Percentiles rank a stretch among this genome's conserved stretches.
Evolutionary conservation across 805 yeast genomes (phyloP).

Genomic region (Spathaspora sp.): DNA sequence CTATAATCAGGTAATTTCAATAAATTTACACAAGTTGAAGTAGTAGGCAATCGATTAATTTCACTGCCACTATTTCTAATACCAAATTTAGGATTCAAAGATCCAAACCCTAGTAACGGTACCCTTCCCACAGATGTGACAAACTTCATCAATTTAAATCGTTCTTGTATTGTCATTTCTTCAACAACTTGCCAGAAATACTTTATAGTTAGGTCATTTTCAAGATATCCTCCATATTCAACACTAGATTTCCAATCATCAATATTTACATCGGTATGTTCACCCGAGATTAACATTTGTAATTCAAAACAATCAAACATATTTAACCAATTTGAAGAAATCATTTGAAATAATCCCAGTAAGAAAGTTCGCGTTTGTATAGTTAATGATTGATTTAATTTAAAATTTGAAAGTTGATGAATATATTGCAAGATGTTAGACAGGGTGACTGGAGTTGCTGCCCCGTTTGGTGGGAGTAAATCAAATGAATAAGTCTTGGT

Average conservation of each 20-base stretch:
- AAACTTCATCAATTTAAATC: constrained; percentile 69
- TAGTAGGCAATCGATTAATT: constrained; percentile 70
- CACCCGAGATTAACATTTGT: constrained; percentile 76
- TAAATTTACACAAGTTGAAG: constrained; percentile 90
- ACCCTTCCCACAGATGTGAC: constrained; percentile 92
- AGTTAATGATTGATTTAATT: constrained; percentile 60
- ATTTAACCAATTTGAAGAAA: constrained; percentile 70
- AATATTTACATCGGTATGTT: constrained; percentile 69
- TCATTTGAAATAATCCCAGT: constrained; percentile 65
- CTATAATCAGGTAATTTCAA: constrained; percentile 82
- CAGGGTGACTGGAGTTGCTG: constrained; percentile 49
- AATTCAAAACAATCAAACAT: constrained; percentile 84
- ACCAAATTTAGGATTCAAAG: constrained; percentile 75
- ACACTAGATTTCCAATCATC: constrained; percentile 63
- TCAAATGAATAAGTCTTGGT: constrained; percentile 44
- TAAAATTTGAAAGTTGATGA: constrained; percentile 73
- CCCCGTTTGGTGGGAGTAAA: constrained; percentile 57
- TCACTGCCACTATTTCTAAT: constrained; percentile 64
- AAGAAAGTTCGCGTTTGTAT: constrained; percentile 61
- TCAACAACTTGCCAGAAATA: constrained; percentile 73
- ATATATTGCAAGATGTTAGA: constrained; percentile 69
- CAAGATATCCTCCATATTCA: constrained; percentile 61
- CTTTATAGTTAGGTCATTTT: constrained; percentile 53
- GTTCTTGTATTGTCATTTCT: constrained; percentile 63
- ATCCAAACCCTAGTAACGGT: constrained; percentile 81